Evolutionary conservation across 805 yeast genomes (phyloP), one percentile per base, ranked within the genome.

Genomic region (Saturnispora ahearnii): DNA sequence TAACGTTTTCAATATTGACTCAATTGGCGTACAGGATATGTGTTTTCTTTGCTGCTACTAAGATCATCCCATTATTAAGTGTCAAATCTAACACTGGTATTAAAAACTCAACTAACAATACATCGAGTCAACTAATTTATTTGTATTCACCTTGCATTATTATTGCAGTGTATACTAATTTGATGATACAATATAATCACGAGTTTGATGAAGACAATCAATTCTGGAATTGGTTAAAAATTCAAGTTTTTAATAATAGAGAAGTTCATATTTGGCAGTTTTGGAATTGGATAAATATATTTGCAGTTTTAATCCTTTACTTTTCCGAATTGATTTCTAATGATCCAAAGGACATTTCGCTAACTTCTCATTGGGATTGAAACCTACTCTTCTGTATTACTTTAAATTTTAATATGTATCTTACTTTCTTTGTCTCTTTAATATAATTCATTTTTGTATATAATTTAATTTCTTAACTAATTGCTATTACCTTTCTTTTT

Each of bases 111-210:
- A 36, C 9, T 7, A 36, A 36, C 12, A 36, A 36, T 36, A 36
- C 22, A 36, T 36, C 40, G 15, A 36, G 26, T 36, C 40, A 36
- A 18, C 8, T 36, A 36, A 74, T 89, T 30, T 89, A 90, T 62
- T 82, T 96, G 32, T 91, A 87, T 65, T 85, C 96, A 34, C 98
- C 98, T 2, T 87, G 96, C 66, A 82, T 93, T 51, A 81, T 93
- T 37, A 89, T 93, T 51, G 96, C 96, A 0, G 96, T 93, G 52
- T 93, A 93, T 68, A 88, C 98, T 2, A 96, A 93, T 64, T 70
- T 93, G 58, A 84, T 91, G 78, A 77, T 93, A 74, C 95, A 87
- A 70, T 89, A 88, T 61, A 81, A 84, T 46, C 87, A 89, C 46
- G 84, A 81, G 61, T 69, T 85, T 50, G 86, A 82, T 43, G 71